Conservation (phyloP, 2,329 filamentous ascomycete species). For the Niveomyces coronatus region DNA sequence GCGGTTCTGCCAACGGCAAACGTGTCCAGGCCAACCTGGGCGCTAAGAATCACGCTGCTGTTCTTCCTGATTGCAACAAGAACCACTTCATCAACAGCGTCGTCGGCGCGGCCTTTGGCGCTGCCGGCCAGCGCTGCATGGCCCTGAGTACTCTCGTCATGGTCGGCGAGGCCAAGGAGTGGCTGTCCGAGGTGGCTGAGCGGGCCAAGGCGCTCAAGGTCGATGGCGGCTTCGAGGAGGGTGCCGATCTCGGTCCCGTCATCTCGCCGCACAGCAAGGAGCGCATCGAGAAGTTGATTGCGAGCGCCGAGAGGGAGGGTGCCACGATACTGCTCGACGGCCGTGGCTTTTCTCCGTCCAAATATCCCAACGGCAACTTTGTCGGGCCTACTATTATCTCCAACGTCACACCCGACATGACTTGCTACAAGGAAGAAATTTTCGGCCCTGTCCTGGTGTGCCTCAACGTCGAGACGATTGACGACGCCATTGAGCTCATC, state of each 20-base stretch:
- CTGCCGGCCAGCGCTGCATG: conserved; percentile 81
- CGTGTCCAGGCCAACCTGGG: conserved; percentile 81
- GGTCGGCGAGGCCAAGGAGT: conserved; percentile 76
- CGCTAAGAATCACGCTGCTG: conserved; percentile 79
- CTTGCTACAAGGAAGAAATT: conserved; percentile 77
- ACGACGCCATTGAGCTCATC: conserved; percentile 72
- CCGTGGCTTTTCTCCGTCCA: conserved; percentile 60
- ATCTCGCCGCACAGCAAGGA: conserved; percentile 71
- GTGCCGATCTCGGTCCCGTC: conserved; percentile 71
- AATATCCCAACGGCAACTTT: conserved; percentile 82
- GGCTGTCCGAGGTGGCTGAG: conserved; percentile 69
- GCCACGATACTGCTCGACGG: conserved; percentile 77
- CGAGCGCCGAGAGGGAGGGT: conserved; percentile 67
- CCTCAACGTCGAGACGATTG: conserved; percentile 65
- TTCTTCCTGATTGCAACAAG: conserved; percentile 81
- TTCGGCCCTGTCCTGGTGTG: conserved; percentile 79
- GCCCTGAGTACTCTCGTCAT: conserved; percentile 74
- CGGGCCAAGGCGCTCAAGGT: conserved; percentile 62
- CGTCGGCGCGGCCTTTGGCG: conserved; percentile 73
- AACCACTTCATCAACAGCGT: conserved; percentile 82
- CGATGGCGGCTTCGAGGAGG: conserved; percentile 72
- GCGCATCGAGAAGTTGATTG: conserved; percentile 67
- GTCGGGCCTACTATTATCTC: conserved; percentile 74
- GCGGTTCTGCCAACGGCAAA: conserved; percentile 76
- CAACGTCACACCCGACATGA: conserved; percentile 71